Evolutionary conservation across 495 filamentous ascomycete species (phyloP), one percentile per base, ranked within the genome.

Genomic region (Delitschia confertaspora): DNA sequence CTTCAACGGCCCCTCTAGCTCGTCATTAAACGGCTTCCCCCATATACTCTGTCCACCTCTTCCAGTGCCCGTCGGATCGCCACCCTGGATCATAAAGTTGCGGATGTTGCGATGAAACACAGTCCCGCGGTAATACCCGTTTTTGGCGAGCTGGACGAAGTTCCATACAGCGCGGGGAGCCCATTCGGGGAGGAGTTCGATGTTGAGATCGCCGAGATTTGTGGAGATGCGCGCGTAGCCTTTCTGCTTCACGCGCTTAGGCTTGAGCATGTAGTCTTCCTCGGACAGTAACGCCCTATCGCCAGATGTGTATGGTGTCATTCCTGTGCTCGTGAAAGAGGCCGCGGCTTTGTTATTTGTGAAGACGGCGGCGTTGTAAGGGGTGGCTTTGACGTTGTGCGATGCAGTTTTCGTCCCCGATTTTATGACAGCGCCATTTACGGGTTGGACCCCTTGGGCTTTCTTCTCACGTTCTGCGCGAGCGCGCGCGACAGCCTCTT

Each of bases 51-150:
- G 68, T 0, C 91, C 91, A n/a, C 89, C 89, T 26, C 82, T 71
- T 6, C 91, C 91, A 1, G 86, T 93, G 0, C 88, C 88, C 0
- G 84, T 84, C 0, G 91, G 91, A 59, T 98, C 91, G 46, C 91
- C 91, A 41, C 93, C 93, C 59, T 99, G 91, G 44, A 96, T 83
- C 91, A 99, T 99, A 63, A 99, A 99, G 47, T 83, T 86, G 19
- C 75, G 74, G 56, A 99, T 95, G 59, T 87, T 93, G 37, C 91
- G 79, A 62, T 99, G 91, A 58, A 96, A 96, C 16, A 71, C 53
- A 6, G 93, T 75, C 57, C 70, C 73, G 33, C 74, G 76, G 68
- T 95, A 99, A 65, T 94, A 93, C 0, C 89, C 93, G 45, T 78
- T 82, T 56, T 94, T 83, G 7, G 88, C 75, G 6, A 99, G 70